Percentiles rank a stretch among this genome's conserved stretches.
Evolutionary conservation across 2,329 filamentous ascomycete genomes (phyloP).

Genomic region (Apiospora pterosperma): DNA sequence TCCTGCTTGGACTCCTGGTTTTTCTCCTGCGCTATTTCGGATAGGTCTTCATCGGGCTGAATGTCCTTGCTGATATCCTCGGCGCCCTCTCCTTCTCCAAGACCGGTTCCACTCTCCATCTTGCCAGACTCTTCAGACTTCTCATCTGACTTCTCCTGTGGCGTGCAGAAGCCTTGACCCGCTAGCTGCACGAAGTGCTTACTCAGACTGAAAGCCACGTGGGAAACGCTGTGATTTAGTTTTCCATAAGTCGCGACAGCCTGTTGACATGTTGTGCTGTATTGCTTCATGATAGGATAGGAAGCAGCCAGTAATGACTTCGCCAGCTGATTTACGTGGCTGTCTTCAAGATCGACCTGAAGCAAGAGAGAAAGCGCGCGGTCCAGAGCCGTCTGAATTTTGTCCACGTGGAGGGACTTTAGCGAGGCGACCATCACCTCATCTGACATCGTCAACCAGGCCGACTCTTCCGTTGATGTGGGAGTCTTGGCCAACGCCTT

Average conservation of each 20-base stretch:
- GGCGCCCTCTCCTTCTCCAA: conserved; percentile 91
- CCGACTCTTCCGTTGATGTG: conserved; percentile 54
- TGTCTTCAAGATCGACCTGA: conserved; percentile 37
- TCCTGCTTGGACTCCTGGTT: conserved; percentile 59
- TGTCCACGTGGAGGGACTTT: conserved; percentile 55
- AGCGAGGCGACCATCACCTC: conserved; percentile 51
- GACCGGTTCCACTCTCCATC: conserved; percentile 84
- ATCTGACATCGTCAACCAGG: conserved; percentile 60
- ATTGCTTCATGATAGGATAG: conserved; percentile 73
- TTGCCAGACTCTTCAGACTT: conserved; percentile 70
- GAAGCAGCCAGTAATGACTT: conserved; percentile 58
- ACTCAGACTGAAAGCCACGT: conserved; percentile 71
- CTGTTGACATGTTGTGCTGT: conserved; percentile 57
- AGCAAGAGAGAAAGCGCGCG: conserved; percentile 19
- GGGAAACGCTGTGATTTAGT: conserved; percentile 68
- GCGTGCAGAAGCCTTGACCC: conserved; percentile 86
- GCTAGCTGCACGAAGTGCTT: conserved; percentile 77
- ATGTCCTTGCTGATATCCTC: conserved; percentile 99
- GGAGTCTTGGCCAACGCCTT: conserved; percentile 53
- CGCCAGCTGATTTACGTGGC: conserved; percentile 39
- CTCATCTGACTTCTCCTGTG: conserved; percentile 73
- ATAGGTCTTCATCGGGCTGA: conserved; percentile 86
- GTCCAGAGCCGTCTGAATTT: conserved; percentile 44
- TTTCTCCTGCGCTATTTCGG: conserved; percentile 84
- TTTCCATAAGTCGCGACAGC: conserved; percentile 55